Evolutionary conservation across 306 rosid genomes (phyloP), one percentile per base, ranked within the genome.

Genomic region (Vigna reflexopilosa): DNA sequence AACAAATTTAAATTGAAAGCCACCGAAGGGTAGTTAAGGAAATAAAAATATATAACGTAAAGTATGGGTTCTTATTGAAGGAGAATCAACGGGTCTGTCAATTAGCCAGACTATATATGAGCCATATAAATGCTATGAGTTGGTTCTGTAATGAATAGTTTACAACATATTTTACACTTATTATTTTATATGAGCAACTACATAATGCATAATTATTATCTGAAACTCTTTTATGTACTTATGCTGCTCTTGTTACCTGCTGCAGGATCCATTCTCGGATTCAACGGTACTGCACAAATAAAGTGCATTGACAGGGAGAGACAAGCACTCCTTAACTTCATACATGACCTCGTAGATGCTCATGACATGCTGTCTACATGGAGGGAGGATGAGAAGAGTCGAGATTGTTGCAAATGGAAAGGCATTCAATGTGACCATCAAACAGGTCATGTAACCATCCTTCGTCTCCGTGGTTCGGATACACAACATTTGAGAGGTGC

Each of bases 301-400:
- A 17, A 54, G 59, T 54, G 61, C 61, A 55, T 20, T 0, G 61
- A 56, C 7, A 62, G 24, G 1, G 68, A 62, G 47, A 62, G 47
- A 59, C 40, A 59, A 6, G 66, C 66, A 28, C 68, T 62, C 22
- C 44, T 62, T 14, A 62, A 28, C 42, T 59, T 59, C 19, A 19
- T 0, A 19, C 19, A 19, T 19, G 19, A 0, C 0, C 19, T 19
- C 19, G 0, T 19, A 19, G 19, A 19, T 19, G 19, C 19, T 19
- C 19, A 19, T 57, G 38, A n/a, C 16, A 12, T 57, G n/a, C n/a
- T 57, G 9, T 57, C 36, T 3, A 36, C 77, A 6, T 71, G 76
- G 76, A 52, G 50, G 0, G 50, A 32, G 0, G 62, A 32, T 2
- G 26, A 17, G 0, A 54, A 17, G 0, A 54, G n/a, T 4, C 7